Conservation (phyloP, 2,329 filamentous ascomycete genomes). For the Macroventuria anomochaeta region DNA sequence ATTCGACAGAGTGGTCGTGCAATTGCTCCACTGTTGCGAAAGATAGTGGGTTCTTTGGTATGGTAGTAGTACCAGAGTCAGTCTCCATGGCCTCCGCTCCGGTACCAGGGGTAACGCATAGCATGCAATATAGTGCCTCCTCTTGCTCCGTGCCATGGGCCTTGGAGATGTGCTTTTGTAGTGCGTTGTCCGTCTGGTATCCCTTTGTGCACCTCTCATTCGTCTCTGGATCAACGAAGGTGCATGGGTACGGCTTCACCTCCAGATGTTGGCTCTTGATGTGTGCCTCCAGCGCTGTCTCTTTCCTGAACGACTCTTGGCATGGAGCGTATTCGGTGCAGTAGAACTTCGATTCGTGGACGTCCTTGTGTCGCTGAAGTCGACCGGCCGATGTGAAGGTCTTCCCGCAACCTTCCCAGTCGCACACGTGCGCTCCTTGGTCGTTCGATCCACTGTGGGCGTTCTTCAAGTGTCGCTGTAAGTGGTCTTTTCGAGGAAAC, state of each 20-base stretch:
- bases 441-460: conserved; percentile 68
- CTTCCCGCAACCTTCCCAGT: conserved; percentile 76
- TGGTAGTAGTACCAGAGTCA: conserved; percentile 22
- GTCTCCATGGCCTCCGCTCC: conserved; percentile 39
- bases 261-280: conserved; percentile 77
- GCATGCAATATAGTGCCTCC: conserved; percentile 74
- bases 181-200: conserved; percentile 74
- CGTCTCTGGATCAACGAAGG: conserved; percentile 60
- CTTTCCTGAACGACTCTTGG: conserved; percentile 82
- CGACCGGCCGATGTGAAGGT: conserved; percentile 81
- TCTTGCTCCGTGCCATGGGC: conserved; percentile 67
- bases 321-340: conserved; percentile 76
- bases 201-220: conserved; percentile 67
- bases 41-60: conserved; percentile 29
- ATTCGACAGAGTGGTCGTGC: conserved; percentile 73
- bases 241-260: conserved; percentile 74
- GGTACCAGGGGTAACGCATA: conserved; percentile 61
- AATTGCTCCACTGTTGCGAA: conserved; percentile 78
- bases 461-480: conserved; percentile 83
- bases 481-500: conserved; percentile 85
- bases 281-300: conserved; percentile 83
- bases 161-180: conserved; percentile 74
- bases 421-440: conserved; percentile 72
- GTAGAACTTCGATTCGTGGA: conserved; percentile 78
- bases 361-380: conserved; percentile 76